Evolutionary conservation across 1,284 basidiomycete genomes (phyloP).

Genomic region (Omphalotus olearius): DNA sequence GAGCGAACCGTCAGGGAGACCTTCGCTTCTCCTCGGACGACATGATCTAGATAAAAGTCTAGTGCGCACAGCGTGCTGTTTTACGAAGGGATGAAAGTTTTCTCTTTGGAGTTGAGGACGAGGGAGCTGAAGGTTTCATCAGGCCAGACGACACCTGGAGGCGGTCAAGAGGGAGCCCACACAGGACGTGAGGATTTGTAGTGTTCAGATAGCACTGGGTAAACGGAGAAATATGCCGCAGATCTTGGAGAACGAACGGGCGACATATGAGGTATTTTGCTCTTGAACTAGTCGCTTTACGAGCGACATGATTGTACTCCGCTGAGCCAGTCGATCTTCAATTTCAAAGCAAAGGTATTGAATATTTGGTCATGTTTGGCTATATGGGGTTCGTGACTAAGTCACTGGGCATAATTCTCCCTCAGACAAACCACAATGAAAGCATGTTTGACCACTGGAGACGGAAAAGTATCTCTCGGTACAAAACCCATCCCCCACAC

Average conservation of each 20-base stretch:
- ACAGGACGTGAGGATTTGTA: not conserved
- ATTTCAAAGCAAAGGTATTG: no score
- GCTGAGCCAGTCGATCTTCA: no score
- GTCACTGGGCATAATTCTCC: no score
- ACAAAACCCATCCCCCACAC: not conserved
- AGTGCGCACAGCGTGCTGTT: constrained; percentile 19
- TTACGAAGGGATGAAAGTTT: constrained; percentile 27
- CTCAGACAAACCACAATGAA: constrained; percentile 7
- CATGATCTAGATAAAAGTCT: constrained; percentile 25
- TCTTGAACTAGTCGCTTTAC: no score
- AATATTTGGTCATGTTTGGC: no score
- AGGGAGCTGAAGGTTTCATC: constrained; percentile 25
- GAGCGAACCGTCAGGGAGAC: constrained; percentile 24
- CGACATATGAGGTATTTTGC: constrained; percentile 25
- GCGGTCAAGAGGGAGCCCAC: constrained; percentile 26
- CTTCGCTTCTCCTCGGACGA: constrained; percentile 27
- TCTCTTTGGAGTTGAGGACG: constrained; percentile 26
- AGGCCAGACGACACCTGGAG: constrained; percentile 24
- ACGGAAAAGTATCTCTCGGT: constrained; percentile 6
- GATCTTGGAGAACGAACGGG: constrained; percentile 24
- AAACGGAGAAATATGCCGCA: constrained; percentile 21
- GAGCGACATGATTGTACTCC: no score
- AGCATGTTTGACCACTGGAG: constrained; percentile 10
- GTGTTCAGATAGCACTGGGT: not conserved
- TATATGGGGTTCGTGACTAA: no score